phyloP scores from a whole-genome alignment of 176 grass and related monocot genomes.

The Alloteropsis semialata region DNA sequence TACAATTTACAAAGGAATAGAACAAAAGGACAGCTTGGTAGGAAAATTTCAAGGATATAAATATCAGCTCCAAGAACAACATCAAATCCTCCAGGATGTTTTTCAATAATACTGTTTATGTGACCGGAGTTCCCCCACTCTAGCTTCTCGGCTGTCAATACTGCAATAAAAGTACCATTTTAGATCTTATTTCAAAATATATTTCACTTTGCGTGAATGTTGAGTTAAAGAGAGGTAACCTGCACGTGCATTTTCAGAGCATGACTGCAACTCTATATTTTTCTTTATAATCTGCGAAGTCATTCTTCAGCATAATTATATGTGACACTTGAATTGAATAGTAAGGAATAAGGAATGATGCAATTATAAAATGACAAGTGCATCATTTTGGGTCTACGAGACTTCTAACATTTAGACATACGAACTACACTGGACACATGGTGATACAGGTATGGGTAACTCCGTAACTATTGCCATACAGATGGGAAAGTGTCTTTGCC shows the following conservation, averaged over 20 bases:
- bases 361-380: neutral
- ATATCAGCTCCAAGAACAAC: conserved; percentile 92
- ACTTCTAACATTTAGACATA: conserved; percentile 17
- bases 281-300: conserved; percentile 77
- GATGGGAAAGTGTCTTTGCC: neutral
- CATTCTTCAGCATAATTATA: conserved; percentile 21
- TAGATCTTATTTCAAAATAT: neutral
- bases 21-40: neutral
- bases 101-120: conserved; percentile 56
- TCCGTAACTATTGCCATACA: neutral
- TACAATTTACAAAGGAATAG: neutral
- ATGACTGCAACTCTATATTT: conserved; percentile 76
- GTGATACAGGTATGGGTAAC: too few relatives aligned
- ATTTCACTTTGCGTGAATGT: neutral
- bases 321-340: neutral
- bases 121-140: conserved; percentile 89
- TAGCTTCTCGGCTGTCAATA: conserved; percentile 75
- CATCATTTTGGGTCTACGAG: conserved; percentile 30
- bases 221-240: conserved; percentile 35
- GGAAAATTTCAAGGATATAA: conserved; percentile 87
- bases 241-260: conserved; percentile 14
- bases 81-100: conserved; percentile 83
- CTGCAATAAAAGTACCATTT: conserved; percentile 45
- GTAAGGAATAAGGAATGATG: conserved; percentile 7
- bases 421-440: too few relatives aligned